phyloP scores from a whole-genome alignment of 2,329 filamentous ascomycete genomes.

The Colletotrichum abscissum region DNA sequence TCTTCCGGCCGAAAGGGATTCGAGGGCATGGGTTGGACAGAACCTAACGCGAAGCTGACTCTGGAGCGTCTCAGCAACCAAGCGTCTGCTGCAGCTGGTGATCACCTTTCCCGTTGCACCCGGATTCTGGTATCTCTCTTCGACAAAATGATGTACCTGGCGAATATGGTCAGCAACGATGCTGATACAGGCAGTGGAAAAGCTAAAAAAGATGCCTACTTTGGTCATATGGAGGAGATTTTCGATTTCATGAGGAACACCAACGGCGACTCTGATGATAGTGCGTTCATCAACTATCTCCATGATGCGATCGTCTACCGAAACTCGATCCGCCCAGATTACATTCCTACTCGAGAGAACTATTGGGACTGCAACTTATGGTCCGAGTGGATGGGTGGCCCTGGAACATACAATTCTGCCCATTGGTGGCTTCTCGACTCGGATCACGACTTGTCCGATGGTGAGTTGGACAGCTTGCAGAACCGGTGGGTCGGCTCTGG shows the following conservation, averaged over 20 bases:
- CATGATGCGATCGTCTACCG: constrained; percentile 8
- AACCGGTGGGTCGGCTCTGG: background rate
- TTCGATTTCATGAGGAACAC: background rate
- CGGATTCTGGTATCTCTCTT: constrained; percentile 35
- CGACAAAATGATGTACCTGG: constrained; percentile 38
- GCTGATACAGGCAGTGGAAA: background rate
- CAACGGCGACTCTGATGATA: background rate
- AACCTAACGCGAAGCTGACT: background rate
- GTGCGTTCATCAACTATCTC: background rate
- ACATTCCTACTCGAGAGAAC: background rate
- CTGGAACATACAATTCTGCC: background rate
- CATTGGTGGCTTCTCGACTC: constrained; percentile 15
- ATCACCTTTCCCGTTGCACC: constrained; percentile 3
- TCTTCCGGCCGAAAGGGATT: background rate
- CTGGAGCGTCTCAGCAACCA: background rate
- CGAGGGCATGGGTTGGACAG: background rate
- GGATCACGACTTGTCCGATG: background rate
- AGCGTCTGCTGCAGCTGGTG: background rate
- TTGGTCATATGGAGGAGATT: constrained; percentile 28
- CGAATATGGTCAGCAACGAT: background rate
- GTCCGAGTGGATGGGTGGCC: background rate
- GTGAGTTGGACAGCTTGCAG: background rate
- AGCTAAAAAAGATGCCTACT: constrained; percentile 23
- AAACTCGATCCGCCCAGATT: background rate
- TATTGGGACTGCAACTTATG: constrained; percentile 12